phyloP scores from a whole-genome alignment of 768 basidiomycete genomes.

The Suillus luteus region DNA sequence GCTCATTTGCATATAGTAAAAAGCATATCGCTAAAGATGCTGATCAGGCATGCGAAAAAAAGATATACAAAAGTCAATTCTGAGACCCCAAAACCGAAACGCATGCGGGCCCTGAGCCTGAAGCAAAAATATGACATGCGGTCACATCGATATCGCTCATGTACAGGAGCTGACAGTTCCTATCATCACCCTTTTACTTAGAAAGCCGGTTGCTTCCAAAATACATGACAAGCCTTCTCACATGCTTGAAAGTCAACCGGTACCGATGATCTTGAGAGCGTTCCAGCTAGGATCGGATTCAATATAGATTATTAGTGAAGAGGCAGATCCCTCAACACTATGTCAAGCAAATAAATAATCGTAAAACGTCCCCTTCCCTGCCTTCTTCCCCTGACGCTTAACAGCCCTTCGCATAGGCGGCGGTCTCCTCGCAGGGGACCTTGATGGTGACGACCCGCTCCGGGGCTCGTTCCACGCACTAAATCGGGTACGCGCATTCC shows the following conservation, averaged over 20 bases:
- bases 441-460: conserved; percentile 55
- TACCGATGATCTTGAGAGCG: background rate
- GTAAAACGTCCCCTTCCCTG: conserved; percentile 37
- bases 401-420: conserved; percentile 18
- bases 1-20: no score
- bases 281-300: background rate
- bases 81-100: no score
- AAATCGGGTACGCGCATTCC: conserved; percentile 31
- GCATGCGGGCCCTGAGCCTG: no score
- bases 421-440: conserved; percentile 50
- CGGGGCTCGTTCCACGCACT: conserved; percentile 35
- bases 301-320: background rate
- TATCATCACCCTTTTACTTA: background rate
- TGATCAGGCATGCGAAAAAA: no score
- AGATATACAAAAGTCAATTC: no score
- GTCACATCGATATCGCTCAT: no score
- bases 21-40: no score
- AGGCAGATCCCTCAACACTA: background rate
- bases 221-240: background rate
- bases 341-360: conserved; percentile 48
- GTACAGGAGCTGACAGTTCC: no score
- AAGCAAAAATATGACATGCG: no score
- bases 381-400: conserved; percentile 19
- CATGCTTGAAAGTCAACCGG: background rate
- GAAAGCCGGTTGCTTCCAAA: background rate